These are phyloP conservation scores for Cladosporium sp. DNA, from an alignment of 2,329 filamentous ascomycete species.

Conservation along the genomic window DNA sequence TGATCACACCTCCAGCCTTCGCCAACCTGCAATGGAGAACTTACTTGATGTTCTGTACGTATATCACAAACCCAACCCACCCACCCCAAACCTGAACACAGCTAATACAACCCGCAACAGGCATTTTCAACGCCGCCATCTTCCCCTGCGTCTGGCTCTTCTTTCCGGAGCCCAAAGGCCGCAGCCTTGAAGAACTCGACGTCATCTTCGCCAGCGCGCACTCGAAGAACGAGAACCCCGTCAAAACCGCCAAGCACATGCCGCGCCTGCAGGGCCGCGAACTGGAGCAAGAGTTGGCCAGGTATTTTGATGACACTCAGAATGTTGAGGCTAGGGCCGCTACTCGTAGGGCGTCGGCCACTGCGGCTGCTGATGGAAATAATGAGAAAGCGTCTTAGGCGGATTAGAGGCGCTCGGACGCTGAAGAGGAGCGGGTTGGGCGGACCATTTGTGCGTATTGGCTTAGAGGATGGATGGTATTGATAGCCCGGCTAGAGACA, in stretches of 20 bases:
- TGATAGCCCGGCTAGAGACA: no score
- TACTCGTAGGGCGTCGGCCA: not conserved
- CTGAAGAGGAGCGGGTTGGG: no score
- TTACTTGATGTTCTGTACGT: conserved; percentile 1
- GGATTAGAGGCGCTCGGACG: no score
- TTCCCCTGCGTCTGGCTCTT: conserved; percentile 14
- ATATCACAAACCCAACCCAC: not conserved
- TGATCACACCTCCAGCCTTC: conserved; percentile 14
- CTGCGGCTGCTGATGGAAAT: not conserved
- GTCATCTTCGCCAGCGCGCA: conserved; percentile 12
- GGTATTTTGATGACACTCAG: not conserved
- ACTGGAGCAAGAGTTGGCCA: not conserved
- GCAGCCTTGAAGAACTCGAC: conserved; percentile 15
- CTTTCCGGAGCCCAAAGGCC: conserved; percentile 14
- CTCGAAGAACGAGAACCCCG: conserved; percentile 3
- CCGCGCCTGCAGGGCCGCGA: not conserved
- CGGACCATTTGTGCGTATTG: no score
- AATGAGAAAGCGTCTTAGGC: not conserved
- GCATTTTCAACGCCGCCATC: conserved; percentile 43
- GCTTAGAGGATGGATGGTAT: no score
- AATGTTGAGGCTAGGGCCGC: not conserved
- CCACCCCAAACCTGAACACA: not conserved
- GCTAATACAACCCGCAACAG: not conserved
- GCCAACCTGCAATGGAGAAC: conserved; percentile 10
- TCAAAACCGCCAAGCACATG: not conserved